Evolutionary conservation across 352 stramenopile genomes (phyloP).

Genomic region (Phytophthora boehmeriae): DNA sequence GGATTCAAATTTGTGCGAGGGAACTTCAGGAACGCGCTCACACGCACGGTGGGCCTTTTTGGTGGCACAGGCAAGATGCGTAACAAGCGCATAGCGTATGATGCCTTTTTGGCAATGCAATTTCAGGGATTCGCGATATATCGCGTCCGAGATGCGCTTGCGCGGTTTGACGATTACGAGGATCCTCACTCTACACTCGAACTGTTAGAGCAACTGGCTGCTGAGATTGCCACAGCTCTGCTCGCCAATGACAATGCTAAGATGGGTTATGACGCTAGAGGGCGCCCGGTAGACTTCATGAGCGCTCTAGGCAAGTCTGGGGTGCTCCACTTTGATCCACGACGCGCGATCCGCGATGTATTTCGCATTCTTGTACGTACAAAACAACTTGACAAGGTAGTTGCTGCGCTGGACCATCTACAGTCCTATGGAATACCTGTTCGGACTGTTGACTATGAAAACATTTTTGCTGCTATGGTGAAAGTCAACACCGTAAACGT

Average conservation of each 20-base stretch:
- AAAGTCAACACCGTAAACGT: constrained; percentile 18
- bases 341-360: constrained; percentile 18
- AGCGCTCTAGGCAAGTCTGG: constrained; percentile 15
- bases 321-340: constrained; percentile 28
- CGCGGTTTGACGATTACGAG: constrained; percentile 46
- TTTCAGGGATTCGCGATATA: constrained; percentile 48
- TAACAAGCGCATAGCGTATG: constrained; percentile 44
- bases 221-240: constrained; percentile 35
- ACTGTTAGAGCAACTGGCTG: constrained; percentile 42
- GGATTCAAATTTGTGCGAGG: constrained; percentile 45
- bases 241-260: constrained; percentile 13
- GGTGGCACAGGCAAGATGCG: constrained; percentile 28
- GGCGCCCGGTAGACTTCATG: constrained; percentile 22
- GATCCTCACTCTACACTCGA: constrained; percentile 38
- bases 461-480: constrained; percentile 50
- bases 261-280: constrained; percentile 5
- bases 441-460: constrained; percentile 41
- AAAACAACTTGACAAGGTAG: constrained; percentile 35
- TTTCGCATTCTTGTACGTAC: constrained; percentile 42
- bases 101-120: constrained; percentile 50
- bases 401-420: constrained; percentile 41
- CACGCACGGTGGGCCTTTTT: constrained; percentile 27
- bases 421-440: constrained; percentile 37
- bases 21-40: constrained; percentile 40
- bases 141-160: constrained; percentile 45